Evolutionary conservation across 2,329 filamentous ascomycete species (phyloP).

Genomic region (Huntiella moniliformis): DNA sequence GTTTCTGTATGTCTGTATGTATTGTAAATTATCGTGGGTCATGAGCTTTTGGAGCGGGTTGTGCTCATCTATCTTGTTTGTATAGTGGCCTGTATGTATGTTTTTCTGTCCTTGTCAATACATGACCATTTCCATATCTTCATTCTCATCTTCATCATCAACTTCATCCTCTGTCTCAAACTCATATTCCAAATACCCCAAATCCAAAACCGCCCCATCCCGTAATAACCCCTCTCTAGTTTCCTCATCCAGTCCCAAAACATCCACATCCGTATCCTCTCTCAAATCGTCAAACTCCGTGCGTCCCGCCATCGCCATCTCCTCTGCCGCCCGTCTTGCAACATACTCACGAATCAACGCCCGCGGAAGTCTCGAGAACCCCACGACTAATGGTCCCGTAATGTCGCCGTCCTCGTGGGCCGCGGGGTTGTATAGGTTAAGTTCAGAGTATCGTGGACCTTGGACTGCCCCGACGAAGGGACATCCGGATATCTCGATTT

Average conservation of each 20-base stretch:
- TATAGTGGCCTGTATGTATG: not conserved
- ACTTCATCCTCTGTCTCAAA: constrained; percentile 20
- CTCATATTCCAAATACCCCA: constrained; percentile 17
- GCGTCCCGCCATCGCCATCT: not conserved
- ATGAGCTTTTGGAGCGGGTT: not conserved
- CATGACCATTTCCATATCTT: not conserved
- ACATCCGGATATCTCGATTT: constrained; percentile 26
- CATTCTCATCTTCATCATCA: constrained; percentile 18
- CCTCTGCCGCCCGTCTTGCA: not conserved
- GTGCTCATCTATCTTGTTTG: not conserved
- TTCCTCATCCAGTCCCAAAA: constrained; percentile 12
- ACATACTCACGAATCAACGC: not conserved
- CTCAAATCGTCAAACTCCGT: not conserved
- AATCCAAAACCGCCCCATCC: constrained; percentile 16
- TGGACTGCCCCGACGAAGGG: constrained; percentile 35
- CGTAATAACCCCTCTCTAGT: constrained; percentile 13
- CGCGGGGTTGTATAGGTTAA: constrained; percentile 28
- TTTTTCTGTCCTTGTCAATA: not conserved
- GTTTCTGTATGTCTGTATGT: not conserved
- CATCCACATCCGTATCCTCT: not conserved
- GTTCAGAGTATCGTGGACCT: constrained; percentile 30
- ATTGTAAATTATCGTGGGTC: too few species aligned
- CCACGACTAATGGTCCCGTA: constrained; percentile 6
- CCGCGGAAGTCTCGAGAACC: constrained; percentile 1
- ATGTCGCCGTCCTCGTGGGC: constrained; percentile 28